Evolutionary conservation across 441 rosid species (phyloP).

Genomic region (Croton laevigatus): DNA sequence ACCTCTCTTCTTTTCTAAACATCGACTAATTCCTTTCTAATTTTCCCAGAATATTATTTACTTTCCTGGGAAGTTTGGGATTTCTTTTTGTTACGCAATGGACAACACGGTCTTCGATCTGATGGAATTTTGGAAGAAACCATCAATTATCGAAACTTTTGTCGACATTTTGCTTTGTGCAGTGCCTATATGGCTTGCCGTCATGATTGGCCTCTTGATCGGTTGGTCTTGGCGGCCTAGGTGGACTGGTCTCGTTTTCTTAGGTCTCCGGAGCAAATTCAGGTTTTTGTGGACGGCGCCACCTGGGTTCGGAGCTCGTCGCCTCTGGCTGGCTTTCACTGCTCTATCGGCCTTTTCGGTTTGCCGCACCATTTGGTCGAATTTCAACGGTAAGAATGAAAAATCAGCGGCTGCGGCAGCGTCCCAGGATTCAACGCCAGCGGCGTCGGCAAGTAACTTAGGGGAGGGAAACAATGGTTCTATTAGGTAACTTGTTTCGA

Average conservation of each 20-base stretch:
- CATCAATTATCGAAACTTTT: constrained; percentile 76
- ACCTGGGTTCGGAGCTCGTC: constrained; percentile 90
- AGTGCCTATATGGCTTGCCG: constrained; percentile 97
- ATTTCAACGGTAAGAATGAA: constrained; percentile 40
- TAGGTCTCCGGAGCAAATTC: constrained; percentile 75
- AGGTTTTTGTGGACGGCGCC: constrained; percentile 85
- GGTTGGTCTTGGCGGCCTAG: constrained; percentile 99
- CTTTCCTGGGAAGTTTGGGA: constrained; percentile 6
- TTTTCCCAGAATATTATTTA: constrained; percentile 18
- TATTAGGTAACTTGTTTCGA: constrained; percentile 34
- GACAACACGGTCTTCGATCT: constrained; percentile 65
- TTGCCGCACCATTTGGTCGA: constrained; percentile 73
- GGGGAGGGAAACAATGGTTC: constrained; percentile 31
- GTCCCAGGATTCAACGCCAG: constrained; percentile 11
- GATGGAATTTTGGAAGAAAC: constrained; percentile 58
- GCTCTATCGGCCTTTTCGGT: constrained; percentile 90
- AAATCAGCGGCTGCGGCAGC: constrained; percentile 30
- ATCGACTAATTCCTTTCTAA: background rate
- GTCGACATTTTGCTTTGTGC: constrained; percentile 95
- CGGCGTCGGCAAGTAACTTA: constrained; percentile 20
- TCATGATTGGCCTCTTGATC: constrained; percentile 89
- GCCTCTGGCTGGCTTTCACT: constrained; percentile 92
- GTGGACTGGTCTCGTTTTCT: constrained; percentile 86
- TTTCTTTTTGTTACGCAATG: constrained; percentile 32
- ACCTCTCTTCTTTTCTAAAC: too few relatives aligned